These are phyloP conservation scores for Coemansia sp. DNA, from an alignment of 192 early-diverging fungal genomes.

Conservation along the genomic window DNA sequence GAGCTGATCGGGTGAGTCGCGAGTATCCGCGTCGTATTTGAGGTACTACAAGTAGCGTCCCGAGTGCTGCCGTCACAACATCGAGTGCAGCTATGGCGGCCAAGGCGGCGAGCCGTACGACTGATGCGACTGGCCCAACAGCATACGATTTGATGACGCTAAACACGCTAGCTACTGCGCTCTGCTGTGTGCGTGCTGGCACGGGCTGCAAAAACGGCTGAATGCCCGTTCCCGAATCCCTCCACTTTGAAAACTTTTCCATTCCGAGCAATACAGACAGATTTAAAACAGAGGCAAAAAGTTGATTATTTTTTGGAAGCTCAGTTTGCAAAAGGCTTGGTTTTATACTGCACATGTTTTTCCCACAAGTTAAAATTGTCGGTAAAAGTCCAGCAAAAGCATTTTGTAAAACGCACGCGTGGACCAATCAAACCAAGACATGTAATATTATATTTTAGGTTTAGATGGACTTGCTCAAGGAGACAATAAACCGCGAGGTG, in stretches of 20 bases:
- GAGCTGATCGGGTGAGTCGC: slow-evolving; percentile 25
- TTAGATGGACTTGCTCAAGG: slow-evolving; percentile 65
- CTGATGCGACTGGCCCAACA: slow-evolving; percentile 40
- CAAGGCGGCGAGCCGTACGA: slow-evolving; percentile 51
- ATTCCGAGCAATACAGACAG: slow-evolving; percentile 36
- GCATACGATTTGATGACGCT: slow-evolving; percentile 20
- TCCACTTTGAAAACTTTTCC: slow-evolving; percentile 90
- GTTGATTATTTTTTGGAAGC: too few relatives aligned
- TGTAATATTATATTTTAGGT: neutral
- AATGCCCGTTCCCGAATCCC: slow-evolving; percentile 83
- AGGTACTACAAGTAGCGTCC: too few relatives aligned
- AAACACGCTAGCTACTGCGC: slow-evolving; percentile 10
- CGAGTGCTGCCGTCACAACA: slow-evolving; percentile 23
- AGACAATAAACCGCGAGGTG: slow-evolving; percentile 59
- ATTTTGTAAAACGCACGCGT: neutral
- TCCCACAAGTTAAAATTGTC: neutral
- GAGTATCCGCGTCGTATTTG: neutral
- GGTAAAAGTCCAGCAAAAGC: neutral
- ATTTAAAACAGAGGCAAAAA: neutral
- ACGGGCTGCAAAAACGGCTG: slow-evolving; percentile 83
- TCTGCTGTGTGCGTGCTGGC: slow-evolving; percentile 36
- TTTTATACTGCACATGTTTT: neutral
- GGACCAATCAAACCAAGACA: neutral
- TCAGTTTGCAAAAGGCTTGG: neutral
- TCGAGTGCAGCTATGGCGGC: slow-evolving; percentile 49